Evolutionary conservation across 768 basidiomycete genomes (phyloP).

Genomic region (Kwoniella dendrophila): DNA sequence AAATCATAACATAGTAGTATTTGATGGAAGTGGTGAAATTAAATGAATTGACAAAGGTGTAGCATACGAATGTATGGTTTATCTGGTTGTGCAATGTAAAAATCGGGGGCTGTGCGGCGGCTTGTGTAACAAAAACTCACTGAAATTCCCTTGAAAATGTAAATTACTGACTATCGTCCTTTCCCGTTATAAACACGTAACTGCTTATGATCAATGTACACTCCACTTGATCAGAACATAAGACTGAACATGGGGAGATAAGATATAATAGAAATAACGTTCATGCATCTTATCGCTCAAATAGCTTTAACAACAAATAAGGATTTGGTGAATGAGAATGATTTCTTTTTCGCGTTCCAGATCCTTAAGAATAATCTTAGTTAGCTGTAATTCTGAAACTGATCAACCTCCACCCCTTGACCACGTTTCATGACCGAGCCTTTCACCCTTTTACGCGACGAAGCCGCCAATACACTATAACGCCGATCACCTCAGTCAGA

Average conservation of each 20-base stretch:
- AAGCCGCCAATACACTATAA: too few relatives aligned
- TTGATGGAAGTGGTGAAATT: background rate
- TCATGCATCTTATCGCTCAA: too few relatives aligned
- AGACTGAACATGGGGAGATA: too few relatives aligned
- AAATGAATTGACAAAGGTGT: constrained; percentile 5
- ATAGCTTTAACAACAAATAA: background rate
- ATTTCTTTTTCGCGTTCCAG: constrained; percentile 10
- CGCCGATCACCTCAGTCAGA: background rate
- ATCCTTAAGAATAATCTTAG: too few relatives aligned
- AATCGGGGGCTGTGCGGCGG: constrained; percentile 14
- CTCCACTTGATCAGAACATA: too few relatives aligned
- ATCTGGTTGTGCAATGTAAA: background rate
- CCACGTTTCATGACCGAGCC: constrained; percentile 17
- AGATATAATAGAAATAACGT: too few relatives aligned
- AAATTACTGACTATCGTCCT: background rate
- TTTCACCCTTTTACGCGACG: too few relatives aligned
- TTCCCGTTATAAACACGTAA: background rate
- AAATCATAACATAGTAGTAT: background rate
- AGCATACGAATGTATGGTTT: background rate
- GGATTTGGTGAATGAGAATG: background rate
- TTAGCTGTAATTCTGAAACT: constrained; percentile 7
- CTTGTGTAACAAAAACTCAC: constrained; percentile 4
- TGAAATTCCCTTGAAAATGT: background rate
- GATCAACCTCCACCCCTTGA: background rate
- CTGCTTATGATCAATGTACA: too few relatives aligned